These are phyloP conservation scores for Fragilaria crotonensis DNA, from an alignment of 108 stramenopile species.

Conservation along the genomic window DNA sequence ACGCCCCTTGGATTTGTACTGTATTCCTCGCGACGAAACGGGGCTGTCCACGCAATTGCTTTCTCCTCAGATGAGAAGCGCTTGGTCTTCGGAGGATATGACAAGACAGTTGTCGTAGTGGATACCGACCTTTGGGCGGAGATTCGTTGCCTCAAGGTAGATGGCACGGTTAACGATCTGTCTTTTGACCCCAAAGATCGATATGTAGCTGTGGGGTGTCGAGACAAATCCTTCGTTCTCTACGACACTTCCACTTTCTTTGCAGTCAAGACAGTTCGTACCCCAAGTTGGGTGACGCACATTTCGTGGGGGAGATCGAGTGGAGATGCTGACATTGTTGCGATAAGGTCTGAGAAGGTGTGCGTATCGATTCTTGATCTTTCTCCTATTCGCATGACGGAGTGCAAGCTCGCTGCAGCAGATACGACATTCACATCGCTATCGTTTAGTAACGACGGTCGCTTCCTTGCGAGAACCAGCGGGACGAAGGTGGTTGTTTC, in stretches of 20 bases:
- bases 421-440: not conserved
- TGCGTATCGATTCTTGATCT: conserved; percentile 16
- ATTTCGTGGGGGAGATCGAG: conserved; percentile 21
- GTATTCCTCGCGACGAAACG: conserved; percentile 7
- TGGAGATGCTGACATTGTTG: conserved; percentile 8
- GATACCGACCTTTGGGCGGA: conserved; percentile 12
- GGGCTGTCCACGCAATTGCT: conserved; percentile 8
- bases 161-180: conserved; percentile 26
- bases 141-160: conserved; percentile 17
- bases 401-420: not conserved
- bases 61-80: conserved; percentile 9
- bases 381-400: conserved; percentile 12
- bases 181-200: conserved; percentile 16
- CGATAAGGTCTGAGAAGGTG: conserved; percentile 12
- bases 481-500: conserved; percentile 4
- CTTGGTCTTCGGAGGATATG: conserved; percentile 25
- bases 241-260: conserved; percentile 26
- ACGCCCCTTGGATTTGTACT: conserved; percentile 3
- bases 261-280: conserved; percentile 17
- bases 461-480: conserved; percentile 8
- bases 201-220: conserved; percentile 21
- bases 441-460: conserved; percentile 19
- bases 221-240: conserved; percentile 17
- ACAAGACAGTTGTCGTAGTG: conserved; percentile 17
- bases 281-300: conserved; percentile 24